Evolutionary conservation across 1,284 basidiomycete genomes (phyloP).

Genomic region (Bondarzewia mesenterica): DNA sequence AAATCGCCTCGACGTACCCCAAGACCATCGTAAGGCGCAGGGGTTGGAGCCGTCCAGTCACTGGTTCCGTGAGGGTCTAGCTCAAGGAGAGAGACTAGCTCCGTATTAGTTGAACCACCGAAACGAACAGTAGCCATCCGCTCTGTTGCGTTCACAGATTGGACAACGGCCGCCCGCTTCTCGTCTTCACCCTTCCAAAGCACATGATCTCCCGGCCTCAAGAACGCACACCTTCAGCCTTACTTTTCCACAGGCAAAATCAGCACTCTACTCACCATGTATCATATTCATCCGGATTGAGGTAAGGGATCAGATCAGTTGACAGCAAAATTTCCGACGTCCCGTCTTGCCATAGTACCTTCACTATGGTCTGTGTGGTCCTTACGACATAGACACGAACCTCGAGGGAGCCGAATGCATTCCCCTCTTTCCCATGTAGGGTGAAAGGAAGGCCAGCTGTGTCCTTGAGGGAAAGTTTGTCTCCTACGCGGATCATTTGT

Average conservation of each 20-base stretch:
- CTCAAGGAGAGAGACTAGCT: constrained; percentile 79
- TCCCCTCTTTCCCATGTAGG: constrained; percentile 43
- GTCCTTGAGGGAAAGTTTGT: constrained; percentile 52
- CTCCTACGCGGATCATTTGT: constrained; percentile 58
- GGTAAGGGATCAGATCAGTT: constrained; percentile 69
- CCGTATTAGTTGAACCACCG: constrained; percentile 41
- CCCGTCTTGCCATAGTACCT: constrained; percentile 89
- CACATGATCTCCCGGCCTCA: constrained; percentile 86
- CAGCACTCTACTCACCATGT: constrained; percentile 52
- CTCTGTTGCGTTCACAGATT: constrained; percentile 66
- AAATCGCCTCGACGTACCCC: constrained; percentile 79
- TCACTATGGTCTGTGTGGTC: constrained; percentile 61
- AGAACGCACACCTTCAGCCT: not conserved
- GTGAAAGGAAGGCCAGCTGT: constrained; percentile 39
- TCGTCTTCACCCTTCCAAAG: constrained; percentile 76
- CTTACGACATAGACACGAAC: constrained; percentile 57
- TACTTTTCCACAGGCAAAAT: not conserved
- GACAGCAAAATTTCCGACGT: constrained; percentile 50
- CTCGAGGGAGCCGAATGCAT: constrained; percentile 34
- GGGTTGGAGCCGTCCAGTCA: constrained; percentile 35
- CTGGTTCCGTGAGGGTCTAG: constrained; percentile 74
- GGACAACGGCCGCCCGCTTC: constrained; percentile 67
- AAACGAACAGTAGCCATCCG: constrained; percentile 62
- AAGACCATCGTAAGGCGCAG: constrained; percentile 46
- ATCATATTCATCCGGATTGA: constrained; percentile 80